These are phyloP conservation scores for Neolecta irregularis DNA, from an alignment of 1,139 yeast species.

Conservation along the genomic window DNA sequence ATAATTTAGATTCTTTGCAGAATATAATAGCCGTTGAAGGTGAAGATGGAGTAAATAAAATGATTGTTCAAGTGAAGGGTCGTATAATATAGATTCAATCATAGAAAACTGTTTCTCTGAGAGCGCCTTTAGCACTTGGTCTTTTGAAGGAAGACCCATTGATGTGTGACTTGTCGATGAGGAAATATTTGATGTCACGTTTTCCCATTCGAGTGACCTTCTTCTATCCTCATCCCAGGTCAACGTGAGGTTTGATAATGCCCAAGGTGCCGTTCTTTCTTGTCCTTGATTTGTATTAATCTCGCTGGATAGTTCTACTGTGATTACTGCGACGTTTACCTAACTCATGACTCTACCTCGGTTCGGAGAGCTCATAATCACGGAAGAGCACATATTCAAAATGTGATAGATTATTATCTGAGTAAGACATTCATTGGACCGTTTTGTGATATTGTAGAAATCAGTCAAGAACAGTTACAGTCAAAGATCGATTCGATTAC, in stretches of 20 bases:
- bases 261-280: constrained; percentile 3
- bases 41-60: constrained; percentile 2
- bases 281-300: constrained; percentile 11
- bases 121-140: not conserved
- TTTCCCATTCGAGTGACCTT: not conserved
- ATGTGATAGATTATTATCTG: constrained; percentile 66
- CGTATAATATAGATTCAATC: constrained; percentile 1
- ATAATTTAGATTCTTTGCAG: not conserved
- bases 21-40: constrained; percentile 1
- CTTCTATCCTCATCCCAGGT: not conserved
- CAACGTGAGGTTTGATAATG: not conserved
- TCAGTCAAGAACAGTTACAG: constrained; percentile 18
- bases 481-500: constrained; percentile 14
- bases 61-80: too few relatives aligned
- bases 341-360: constrained; percentile 80
- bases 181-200: not conserved
- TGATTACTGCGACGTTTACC: constrained; percentile 69
- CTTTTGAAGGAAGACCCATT: not conserved
- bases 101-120: constrained; percentile 1
- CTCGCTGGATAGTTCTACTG: constrained; percentile 40
- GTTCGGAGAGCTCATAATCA: constrained; percentile 70
- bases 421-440: constrained; percentile 18
- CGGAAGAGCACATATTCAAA: constrained; percentile 65
- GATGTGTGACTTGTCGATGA: not conserved
- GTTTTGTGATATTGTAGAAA: constrained; percentile 11